Percentiles rank a stretch among this genome's conserved stretches.
Conservation (phyloP, 2,329 filamentous ascomycete genomes). For the Diaporthe sp. region DNA sequence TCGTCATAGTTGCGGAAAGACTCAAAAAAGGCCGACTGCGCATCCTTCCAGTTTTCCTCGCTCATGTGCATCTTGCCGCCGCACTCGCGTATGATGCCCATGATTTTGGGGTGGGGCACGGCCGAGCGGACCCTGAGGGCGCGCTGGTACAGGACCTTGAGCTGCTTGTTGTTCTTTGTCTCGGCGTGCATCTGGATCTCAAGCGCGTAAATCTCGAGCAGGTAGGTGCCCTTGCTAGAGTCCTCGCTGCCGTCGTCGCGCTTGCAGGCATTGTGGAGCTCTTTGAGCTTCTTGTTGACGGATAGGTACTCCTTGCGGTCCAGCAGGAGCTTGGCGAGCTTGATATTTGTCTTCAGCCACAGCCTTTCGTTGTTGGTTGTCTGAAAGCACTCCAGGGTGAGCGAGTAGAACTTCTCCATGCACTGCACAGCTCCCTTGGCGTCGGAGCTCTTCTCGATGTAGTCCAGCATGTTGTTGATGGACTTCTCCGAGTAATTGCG, state of each 20-base stretch:
- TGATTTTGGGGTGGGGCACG: conserved; percentile 97
- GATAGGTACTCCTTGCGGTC: conserved; percentile 89
- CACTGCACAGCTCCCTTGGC: conserved; percentile 78
- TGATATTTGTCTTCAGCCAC: conserved; percentile 98
- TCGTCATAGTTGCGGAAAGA: conserved; percentile 99
- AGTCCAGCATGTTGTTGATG: conserved; percentile 99
- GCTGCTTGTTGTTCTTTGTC: conserved; percentile 95
- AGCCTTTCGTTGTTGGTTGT: conserved; percentile 97
- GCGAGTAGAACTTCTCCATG: conserved; percentile 95
- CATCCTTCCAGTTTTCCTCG: conserved; percentile 98
- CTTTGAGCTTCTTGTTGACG: conserved; percentile 84
- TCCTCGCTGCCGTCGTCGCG: conserved; percentile 88
- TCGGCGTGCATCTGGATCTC: conserved; percentile 99
- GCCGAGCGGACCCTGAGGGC: conserved; percentile 95
- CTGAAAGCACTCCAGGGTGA: conserved; percentile 94
- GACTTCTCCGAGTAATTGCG: conserved; percentile 99
- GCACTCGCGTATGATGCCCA: conserved; percentile 98
- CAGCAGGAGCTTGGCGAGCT: conserved; percentile 89
- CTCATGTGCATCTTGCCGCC: conserved; percentile 99
- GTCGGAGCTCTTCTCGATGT: conserved; percentile 89
- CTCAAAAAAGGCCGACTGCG: conserved; percentile 97
- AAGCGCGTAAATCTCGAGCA: conserved; percentile 93
- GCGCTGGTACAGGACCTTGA: conserved; percentile 92
- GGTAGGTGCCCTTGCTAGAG: conserved; percentile 95
- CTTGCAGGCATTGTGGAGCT: conserved; percentile 91